A percentile compares a stretch with the other conserved stretches of the same genome.
These are phyloP conservation scores for Populus nigra DNA, from an alignment of 345 rosid genomes.

Conservation along the genomic window DNA sequence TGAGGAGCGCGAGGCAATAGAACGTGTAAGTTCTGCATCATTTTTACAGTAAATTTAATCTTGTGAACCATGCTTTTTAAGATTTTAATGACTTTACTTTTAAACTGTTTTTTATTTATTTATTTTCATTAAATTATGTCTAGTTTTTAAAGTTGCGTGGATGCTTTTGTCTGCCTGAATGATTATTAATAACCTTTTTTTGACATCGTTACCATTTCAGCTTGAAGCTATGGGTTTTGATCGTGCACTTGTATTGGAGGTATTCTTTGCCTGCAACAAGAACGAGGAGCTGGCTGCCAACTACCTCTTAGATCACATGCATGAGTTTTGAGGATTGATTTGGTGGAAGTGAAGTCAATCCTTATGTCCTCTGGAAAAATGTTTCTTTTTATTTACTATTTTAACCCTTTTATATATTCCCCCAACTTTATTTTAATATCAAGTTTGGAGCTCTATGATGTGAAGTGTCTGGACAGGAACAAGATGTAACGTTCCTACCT, in stretches of 20 bases:
- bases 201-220: conserved; percentile 22
- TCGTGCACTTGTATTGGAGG: conserved; percentile 70
- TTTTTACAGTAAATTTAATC: not conserved
- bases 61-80: not conserved
- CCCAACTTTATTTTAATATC: conserved; percentile 1
- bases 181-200: not conserved
- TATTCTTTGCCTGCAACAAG: conserved; percentile 93
- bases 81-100: not conserved
- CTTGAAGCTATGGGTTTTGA: conserved; percentile 95
- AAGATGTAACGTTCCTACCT: conserved; percentile 15
- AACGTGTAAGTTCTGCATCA: conserved; percentile 50
- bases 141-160: not conserved
- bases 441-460: conserved; percentile 16
- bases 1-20: conserved; percentile 94
- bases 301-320: conserved; percentile 88
- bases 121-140: not conserved
- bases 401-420: not conserved
- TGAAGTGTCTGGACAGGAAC: conserved; percentile 13
- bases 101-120: not conserved
- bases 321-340: conserved; percentile 74
- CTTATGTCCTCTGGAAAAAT: not conserved
- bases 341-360: not conserved
- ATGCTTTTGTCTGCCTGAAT: not conserved
- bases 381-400: not conserved
- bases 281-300: conserved; percentile 92